Evolutionary conservation across 2,329 filamentous ascomycete species (phyloP).

Genomic region (Dothistroma septosporum): DNA sequence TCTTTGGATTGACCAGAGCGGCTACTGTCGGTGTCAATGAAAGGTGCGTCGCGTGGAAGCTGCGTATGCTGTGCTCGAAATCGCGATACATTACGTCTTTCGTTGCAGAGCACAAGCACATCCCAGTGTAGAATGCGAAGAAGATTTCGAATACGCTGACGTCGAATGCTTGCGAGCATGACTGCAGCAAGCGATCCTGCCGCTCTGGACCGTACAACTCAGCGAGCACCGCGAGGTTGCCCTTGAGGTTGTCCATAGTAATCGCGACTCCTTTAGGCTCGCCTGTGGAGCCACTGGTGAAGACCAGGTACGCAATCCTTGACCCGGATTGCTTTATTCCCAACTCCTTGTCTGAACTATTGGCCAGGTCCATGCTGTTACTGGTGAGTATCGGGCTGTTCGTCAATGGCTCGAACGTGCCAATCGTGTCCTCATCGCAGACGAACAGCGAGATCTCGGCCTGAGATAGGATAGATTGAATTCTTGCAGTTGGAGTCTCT

Average conservation of each 20-base stretch:
- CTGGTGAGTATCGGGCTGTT: slow-evolving; percentile 27
- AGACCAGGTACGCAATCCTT: slow-evolving; percentile 68
- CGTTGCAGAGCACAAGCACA: slow-evolving; percentile 70
- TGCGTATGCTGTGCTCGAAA: slow-evolving; percentile 62
- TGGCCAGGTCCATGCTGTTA: slow-evolving; percentile 29
- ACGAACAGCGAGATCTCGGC: slow-evolving; percentile 52
- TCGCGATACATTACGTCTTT: slow-evolving; percentile 73
- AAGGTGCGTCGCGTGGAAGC: slow-evolving; percentile 67
- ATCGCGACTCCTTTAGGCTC: slow-evolving; percentile 75
- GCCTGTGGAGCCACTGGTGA: slow-evolving; percentile 79
- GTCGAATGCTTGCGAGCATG: slow-evolving; percentile 81
- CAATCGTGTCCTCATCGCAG: slow-evolving; percentile 26
- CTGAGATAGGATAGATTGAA: slow-evolving; percentile 59
- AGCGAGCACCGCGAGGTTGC: slow-evolving; percentile 66
- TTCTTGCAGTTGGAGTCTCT: slow-evolving; percentile 60
- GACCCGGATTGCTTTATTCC: slow-evolving; percentile 40
- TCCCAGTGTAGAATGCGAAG: slow-evolving; percentile 73
- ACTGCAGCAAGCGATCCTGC: slow-evolving; percentile 66
- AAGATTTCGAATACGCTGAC: slow-evolving; percentile 89
- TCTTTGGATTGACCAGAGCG: slow-evolving; percentile 63
- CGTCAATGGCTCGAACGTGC: slow-evolving; percentile 15
- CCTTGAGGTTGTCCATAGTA: slow-evolving; percentile 69
- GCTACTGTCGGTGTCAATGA: slow-evolving; percentile 84
- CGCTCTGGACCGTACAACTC: slow-evolving; percentile 59
- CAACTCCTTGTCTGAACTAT: slow-evolving; percentile 35